Percentiles rank a stretch among this genome's conserved stretches.
Evolutionary conservation across 768 basidiomycete species (phyloP).

Genomic region (Termitomyces titanicus): DNA sequence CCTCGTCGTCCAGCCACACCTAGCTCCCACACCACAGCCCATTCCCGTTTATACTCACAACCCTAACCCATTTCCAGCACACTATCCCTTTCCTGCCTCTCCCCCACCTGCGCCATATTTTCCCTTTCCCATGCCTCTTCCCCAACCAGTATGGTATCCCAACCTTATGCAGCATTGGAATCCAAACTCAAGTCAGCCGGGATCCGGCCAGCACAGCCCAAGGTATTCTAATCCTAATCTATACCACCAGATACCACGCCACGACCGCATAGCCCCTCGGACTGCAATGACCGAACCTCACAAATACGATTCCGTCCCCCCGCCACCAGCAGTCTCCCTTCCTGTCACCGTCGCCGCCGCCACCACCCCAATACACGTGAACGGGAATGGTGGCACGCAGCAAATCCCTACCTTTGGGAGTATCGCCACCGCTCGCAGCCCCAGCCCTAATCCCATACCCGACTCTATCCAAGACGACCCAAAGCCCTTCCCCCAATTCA

Average conservation of each 20-base stretch:
- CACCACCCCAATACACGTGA: neutral
- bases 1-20: constrained; percentile 12
- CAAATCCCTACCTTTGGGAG: neutral
- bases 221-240: neutral
- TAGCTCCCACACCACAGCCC: constrained; percentile 12
- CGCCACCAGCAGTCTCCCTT: neutral
- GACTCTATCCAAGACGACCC: neutral
- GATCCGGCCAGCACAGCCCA: neutral
- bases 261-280: neutral
- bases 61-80: neutral
- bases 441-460: constrained; percentile 19
- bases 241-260: neutral
- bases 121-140: neutral
- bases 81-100: neutral
- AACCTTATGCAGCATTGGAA: constrained; percentile 13
- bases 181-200: neutral
- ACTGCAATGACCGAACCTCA: neutral
- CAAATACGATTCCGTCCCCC: neutral
- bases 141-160: constrained; percentile 8
- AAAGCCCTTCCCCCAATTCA: constrained; percentile 31
- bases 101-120: neutral
- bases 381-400: neutral
- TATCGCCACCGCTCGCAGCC: neutral
- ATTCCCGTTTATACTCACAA: constrained; percentile 1
- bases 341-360: neutral